phyloP scores from a whole-genome alignment of 495 filamentous ascomycete genomes.

The Glarea lozoyensis region DNA sequence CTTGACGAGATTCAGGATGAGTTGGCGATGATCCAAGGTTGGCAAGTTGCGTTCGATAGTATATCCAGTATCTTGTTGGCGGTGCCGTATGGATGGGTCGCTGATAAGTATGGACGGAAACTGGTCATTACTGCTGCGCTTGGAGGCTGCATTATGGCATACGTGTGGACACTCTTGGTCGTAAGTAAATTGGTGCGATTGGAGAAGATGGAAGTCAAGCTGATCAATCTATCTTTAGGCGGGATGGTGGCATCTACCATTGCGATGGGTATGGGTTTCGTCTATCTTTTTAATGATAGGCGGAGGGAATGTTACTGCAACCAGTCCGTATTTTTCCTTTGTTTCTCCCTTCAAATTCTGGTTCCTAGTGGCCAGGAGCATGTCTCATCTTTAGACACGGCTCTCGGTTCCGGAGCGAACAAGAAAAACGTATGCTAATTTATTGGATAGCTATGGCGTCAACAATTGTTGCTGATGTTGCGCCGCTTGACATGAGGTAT shows the following conservation, averaged over 20 bases:
- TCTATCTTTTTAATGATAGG: constrained; percentile 43
- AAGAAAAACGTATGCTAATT: no score
- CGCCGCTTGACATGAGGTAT: constrained; percentile 43
- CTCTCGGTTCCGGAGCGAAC: no score
- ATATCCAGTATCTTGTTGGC: background rate
- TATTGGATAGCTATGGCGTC: no score
- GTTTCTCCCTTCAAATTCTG: no score
- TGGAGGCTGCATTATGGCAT: background rate
- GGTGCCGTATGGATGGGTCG: background rate
- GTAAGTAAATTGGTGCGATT: no score
- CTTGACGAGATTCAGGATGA: background rate
- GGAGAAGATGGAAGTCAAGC: no score
- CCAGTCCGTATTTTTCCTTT: constrained; percentile 42
- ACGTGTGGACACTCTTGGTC: background rate
- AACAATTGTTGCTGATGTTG: constrained; percentile 52
- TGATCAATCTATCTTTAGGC: no score
- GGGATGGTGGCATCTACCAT: no score
- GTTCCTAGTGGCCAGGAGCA: no score
- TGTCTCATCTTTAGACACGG: no score
- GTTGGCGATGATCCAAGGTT: background rate
- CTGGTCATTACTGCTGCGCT: background rate
- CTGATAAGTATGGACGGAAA: background rate
- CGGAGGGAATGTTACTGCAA: constrained; percentile 41
- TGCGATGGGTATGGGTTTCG: constrained; percentile 43
- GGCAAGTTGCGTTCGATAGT: background rate